These are phyloP conservation scores for Hygrocybe punicea DNA, from an alignment of 768 basidiomycete species.

Conservation along the genomic window DNA sequence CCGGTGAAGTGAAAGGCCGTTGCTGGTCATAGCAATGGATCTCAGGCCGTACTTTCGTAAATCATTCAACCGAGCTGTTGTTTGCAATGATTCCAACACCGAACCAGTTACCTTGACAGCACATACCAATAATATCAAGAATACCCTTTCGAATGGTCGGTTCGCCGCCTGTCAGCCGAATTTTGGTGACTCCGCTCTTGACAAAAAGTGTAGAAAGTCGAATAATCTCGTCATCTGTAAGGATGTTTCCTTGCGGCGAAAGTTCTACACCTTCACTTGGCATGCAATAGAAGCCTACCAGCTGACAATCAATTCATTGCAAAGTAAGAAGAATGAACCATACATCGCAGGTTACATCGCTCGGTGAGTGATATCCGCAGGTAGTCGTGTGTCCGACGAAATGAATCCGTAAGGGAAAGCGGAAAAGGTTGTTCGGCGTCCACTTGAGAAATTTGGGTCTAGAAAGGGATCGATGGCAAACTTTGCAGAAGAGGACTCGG, in stretches of 20 bases:
- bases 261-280: constrained; percentile 75
- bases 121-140: constrained; percentile 61
- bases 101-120: not conserved
- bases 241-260: constrained; percentile 62
- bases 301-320: not conserved
- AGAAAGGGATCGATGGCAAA: not conserved
- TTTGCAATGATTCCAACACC: not conserved
- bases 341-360: constrained; percentile 83
- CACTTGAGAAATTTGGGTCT: constrained; percentile 57
- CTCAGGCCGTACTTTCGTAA: constrained; percentile 60
- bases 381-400: constrained; percentile 71
- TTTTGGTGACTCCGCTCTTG: constrained; percentile 78
- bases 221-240: constrained; percentile 73
- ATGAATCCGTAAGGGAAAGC: constrained; percentile 61
- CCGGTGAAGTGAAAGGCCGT: constrained; percentile 73
- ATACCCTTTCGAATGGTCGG: constrained; percentile 80
- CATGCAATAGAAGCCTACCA: constrained; percentile 89
- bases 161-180: constrained; percentile 85
- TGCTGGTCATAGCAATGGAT: constrained; percentile 84
- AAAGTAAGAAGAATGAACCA: constrained; percentile 8
- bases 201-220: constrained; percentile 77
- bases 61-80: constrained; percentile 54
- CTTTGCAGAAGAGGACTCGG: not conserved
- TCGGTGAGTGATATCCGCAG: constrained; percentile 87
- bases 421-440: constrained; percentile 50